phyloP scores from a whole-genome alignment of 163 green algal genomes.

The Volvox carteri region DNA sequence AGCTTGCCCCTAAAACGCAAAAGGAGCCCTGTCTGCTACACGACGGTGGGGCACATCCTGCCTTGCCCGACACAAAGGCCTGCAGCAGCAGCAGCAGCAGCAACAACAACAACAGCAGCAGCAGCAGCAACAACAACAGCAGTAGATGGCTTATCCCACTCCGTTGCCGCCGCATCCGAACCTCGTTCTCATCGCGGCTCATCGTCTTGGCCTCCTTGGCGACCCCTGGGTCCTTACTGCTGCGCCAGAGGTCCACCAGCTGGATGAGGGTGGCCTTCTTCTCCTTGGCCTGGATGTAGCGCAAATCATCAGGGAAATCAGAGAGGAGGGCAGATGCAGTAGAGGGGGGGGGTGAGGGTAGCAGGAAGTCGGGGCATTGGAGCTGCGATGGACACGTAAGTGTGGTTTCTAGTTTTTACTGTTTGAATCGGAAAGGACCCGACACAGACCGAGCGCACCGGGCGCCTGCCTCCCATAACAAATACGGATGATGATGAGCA shows the following conservation, averaged over 20 bases:
- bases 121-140: too few relatives aligned
- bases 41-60: background rate
- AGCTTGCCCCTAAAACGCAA: background rate
- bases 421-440: too few relatives aligned
- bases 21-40: background rate
- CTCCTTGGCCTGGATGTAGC: constrained; percentile 40
- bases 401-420: too few relatives aligned
- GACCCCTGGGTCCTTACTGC: constrained; percentile 48
- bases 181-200: constrained; percentile 50
- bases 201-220: constrained; percentile 55
- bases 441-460: too few relatives aligned
- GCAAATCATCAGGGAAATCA: background rate
- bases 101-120: background rate
- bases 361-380: too few relatives aligned
- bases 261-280: constrained; percentile 57
- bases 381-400: too few relatives aligned
- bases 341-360: too few relatives aligned
- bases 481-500: too few relatives aligned
- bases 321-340: background rate
- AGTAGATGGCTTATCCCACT: too few relatives aligned
- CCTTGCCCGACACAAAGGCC: background rate
- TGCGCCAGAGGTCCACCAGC: constrained; percentile 55
- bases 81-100: background rate
- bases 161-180: background rate
- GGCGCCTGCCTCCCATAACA: too few relatives aligned